Conservation (phyloP, 164 flowering plant species). For the Vitis cinerea region DNA sequence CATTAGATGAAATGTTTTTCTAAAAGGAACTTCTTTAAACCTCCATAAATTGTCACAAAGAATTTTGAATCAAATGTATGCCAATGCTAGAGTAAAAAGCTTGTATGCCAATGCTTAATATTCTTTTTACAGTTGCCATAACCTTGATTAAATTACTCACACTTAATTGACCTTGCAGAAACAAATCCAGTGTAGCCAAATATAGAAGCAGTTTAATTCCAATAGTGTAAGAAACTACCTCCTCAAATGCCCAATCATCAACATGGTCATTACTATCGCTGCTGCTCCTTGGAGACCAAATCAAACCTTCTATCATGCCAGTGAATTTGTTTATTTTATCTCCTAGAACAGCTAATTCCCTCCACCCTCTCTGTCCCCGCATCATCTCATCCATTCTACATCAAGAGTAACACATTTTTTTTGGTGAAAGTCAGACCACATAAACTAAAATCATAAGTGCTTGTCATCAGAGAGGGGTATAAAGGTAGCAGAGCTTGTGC, state of each 20-base stretch:
- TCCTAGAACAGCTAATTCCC: conserved; percentile 89
- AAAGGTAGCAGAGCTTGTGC: not conserved
- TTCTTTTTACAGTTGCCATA: not conserved
- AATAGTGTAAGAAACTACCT: conserved; percentile 42
- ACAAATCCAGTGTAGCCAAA: too few relatives aligned
- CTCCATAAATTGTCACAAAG: not conserved
- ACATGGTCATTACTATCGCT: conserved; percentile 55
- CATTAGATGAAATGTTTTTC: too few relatives aligned
- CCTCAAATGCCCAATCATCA: conserved; percentile 96
- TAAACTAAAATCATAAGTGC: not conserved
- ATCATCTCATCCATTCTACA: conserved; percentile 99
- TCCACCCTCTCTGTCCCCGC: conserved; percentile 99
- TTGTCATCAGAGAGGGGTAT: not conserved
- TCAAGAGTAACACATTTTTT: not conserved
- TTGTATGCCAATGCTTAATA: not conserved
- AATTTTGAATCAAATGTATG: not conserved
- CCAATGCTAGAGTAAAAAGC: not conserved
- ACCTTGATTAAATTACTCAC: not conserved
- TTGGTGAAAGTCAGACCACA: not conserved
- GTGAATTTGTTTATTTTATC: conserved; percentile 92
- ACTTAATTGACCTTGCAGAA: not conserved
- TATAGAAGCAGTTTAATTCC: too few relatives aligned
- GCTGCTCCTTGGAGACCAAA: conserved; percentile 88
- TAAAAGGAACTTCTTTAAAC: not conserved
- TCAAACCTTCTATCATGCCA: conserved; percentile 96